These are phyloP conservation scores for Oidium heveae DNA, from an alignment of 2,329 filamentous ascomycete species.

Conservation along the genomic window DNA sequence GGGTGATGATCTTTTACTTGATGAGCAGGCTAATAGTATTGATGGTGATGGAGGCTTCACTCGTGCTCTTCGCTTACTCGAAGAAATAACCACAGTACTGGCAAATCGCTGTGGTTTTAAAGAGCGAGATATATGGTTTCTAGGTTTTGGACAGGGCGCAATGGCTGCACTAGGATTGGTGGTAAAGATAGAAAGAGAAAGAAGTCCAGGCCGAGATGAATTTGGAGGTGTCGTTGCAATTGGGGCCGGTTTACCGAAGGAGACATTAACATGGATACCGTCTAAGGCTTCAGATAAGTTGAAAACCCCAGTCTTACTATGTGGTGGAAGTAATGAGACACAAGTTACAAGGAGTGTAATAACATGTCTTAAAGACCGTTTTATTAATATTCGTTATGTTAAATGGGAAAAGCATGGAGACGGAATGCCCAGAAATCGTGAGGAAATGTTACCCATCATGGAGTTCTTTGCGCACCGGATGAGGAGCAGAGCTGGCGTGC, in stretches of 20 bases:
- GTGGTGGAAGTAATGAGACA: conserved; percentile 25
- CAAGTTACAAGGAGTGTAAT: conserved; percentile 37
- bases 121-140: conserved; percentile 23
- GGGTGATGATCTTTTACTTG: conserved; percentile 32
- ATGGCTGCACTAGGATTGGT: conserved; percentile 25
- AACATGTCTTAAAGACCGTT: conserved; percentile 37
- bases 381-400: conserved; percentile 39
- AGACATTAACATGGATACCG: conserved; percentile 1
- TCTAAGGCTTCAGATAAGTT: conserved; percentile 19
- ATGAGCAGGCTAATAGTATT: conserved; percentile 23
- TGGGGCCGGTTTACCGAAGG: conserved; percentile 29
- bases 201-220: conserved; percentile 11
- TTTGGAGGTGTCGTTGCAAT: conserved; percentile 35
- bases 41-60: conserved; percentile 28
- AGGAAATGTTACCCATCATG: conserved; percentile 83
- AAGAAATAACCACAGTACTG: conserved; percentile 19
- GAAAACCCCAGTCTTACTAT: conserved; percentile 37
- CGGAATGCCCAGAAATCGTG: conserved; percentile 56
- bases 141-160: conserved; percentile 31
- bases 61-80: conserved; percentile 17
- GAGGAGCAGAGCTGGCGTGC: conserved; percentile 24
- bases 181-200: background rate
- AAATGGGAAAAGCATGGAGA: conserved; percentile 48
- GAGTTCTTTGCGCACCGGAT: conserved; percentile 49
- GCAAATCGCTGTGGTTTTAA: conserved; percentile 23